phyloP scores from a whole-genome alignment of 1,284 basidiomycete species.

The Tilletia indica region DNA sequence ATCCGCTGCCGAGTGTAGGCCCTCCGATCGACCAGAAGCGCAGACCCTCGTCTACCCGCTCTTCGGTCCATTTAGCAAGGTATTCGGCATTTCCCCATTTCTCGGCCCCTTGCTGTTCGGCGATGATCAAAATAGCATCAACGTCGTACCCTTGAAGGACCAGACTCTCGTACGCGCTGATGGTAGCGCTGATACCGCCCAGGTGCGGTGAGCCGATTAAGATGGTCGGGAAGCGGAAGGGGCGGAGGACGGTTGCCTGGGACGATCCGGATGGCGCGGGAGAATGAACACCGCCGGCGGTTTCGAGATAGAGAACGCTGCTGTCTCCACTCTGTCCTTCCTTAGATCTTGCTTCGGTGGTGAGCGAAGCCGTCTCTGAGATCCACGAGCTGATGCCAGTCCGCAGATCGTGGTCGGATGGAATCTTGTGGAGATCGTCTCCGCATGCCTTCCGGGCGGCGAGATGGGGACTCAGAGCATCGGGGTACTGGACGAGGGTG shows the following conservation, averaged over 20 bases:
- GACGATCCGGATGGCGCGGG: slow-evolving; percentile 82
- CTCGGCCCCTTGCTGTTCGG: slow-evolving; percentile 51
- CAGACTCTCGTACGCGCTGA: slow-evolving; percentile 88
- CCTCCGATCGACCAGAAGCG: slow-evolving; percentile 3
- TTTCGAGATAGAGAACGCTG: slow-evolving; percentile 73
- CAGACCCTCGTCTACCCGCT: neutral
- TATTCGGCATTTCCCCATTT: slow-evolving; percentile 72
- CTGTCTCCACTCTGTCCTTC: slow-evolving; percentile 59
- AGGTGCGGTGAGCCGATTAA: slow-evolving; percentile 84
- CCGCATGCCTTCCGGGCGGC: slow-evolving; percentile 9
- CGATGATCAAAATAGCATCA: slow-evolving; percentile 87
- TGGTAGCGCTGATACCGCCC: slow-evolving; percentile 91
- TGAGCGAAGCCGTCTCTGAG: neutral
- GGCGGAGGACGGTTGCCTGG: slow-evolving; percentile 62
- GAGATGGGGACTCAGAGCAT: slow-evolving; percentile 11
- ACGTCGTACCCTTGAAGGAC: slow-evolving; percentile 84
- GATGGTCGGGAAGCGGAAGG: slow-evolving; percentile 77
- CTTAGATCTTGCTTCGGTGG: neutral
- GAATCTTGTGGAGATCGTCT: neutral
- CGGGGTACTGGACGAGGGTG: slow-evolving; percentile 7
- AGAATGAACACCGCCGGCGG: slow-evolving; percentile 93
- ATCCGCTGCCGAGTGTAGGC: neutral
- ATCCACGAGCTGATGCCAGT: neutral
- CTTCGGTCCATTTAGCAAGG: slow-evolving; percentile 59
- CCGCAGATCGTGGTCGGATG: neutral